A percentile compares a stretch with the other conserved stretches of the same genome.
These are phyloP conservation scores for Iodosphaeria phyllophila DNA, from an alignment of 2,329 filamentous ascomycete species.

Conservation along the genomic window DNA sequence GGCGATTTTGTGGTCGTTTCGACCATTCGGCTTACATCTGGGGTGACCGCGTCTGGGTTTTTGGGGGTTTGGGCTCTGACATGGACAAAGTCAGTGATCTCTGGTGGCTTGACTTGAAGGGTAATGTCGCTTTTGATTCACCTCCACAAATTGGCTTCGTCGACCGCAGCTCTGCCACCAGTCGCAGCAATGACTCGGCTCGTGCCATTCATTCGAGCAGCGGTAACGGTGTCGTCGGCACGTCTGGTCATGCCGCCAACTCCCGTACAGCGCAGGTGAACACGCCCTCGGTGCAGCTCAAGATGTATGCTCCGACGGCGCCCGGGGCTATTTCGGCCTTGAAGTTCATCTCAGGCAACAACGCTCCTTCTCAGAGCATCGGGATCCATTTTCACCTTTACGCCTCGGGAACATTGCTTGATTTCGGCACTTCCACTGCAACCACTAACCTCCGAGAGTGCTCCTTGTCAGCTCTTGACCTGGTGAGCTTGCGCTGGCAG, in stretches of 20 bases:
- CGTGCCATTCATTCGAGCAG: constrained; percentile 31
- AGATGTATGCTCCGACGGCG: constrained; percentile 62
- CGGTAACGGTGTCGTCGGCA: constrained; percentile 30
- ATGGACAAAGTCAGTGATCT: constrained; percentile 95
- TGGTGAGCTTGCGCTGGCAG: constrained; percentile 80
- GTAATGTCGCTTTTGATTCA: constrained; percentile 67
- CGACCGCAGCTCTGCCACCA: constrained; percentile 24
- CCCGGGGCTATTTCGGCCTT: constrained; percentile 80
- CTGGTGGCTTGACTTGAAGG: constrained; percentile 94
- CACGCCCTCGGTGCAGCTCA: constrained; percentile 45
- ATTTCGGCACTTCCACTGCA: constrained; percentile 83
- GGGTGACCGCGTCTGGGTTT: constrained; percentile 84
- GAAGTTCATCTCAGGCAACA: constrained; percentile 73
- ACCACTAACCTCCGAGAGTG: constrained; percentile 78
- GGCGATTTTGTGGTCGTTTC: constrained; percentile 88
- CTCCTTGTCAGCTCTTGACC: constrained; percentile 73
- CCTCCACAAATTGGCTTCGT: constrained; percentile 35
- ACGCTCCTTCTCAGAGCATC: constrained; percentile 72
- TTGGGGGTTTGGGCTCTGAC: constrained; percentile 82
- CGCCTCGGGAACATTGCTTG: constrained; percentile 77
- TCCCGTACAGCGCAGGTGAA: constrained; percentile 49
- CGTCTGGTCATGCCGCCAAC: constrained; percentile 48
- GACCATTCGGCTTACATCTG: constrained; percentile 93
- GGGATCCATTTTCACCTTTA: constrained; percentile 94
- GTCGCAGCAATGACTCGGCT: constrained; percentile 27